These are phyloP conservation scores for Beauveria asiatica DNA, from an alignment of 2,329 filamentous ascomycete species.

Conservation along the genomic window DNA sequence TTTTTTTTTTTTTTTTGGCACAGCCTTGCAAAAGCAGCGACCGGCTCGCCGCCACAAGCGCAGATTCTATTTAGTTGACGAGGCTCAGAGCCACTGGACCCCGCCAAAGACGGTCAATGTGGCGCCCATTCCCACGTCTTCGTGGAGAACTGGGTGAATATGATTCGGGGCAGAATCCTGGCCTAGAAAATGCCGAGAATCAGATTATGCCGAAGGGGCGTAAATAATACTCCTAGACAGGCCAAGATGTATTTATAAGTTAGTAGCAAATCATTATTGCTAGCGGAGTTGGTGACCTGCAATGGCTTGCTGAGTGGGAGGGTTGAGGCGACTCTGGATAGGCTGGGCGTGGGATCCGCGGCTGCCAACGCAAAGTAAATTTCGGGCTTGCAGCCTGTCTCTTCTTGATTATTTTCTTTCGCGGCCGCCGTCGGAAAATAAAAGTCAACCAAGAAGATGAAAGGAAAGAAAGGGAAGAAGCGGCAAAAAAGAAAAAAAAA, in stretches of 20 bases:
- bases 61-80: not conserved
- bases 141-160: not conserved
- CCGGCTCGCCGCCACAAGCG: not conserved
- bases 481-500: not conserved
- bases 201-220: too few relatives aligned
- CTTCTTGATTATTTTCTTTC: not conserved
- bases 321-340: constrained; percentile 8
- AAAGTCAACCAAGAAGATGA: not conserved
- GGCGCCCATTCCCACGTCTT: constrained; percentile 4
- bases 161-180: not conserved
- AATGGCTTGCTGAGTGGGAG: not conserved
- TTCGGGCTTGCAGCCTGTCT: not conserved
- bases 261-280: not conserved
- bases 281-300: not conserved
- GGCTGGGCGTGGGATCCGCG: not conserved
- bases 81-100: not conserved
- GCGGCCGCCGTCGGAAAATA: not conserved
- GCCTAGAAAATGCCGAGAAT: not conserved
- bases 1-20: too few relatives aligned
- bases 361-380: not conserved
- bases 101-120: not conserved
- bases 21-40: not conserved
- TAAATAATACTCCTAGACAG: not conserved
- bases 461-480: not conserved
- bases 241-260: not conserved